phyloP scores from a whole-genome alignment of 2,329 filamentous ascomycete genomes.

The Penicillium sp. region DNA sequence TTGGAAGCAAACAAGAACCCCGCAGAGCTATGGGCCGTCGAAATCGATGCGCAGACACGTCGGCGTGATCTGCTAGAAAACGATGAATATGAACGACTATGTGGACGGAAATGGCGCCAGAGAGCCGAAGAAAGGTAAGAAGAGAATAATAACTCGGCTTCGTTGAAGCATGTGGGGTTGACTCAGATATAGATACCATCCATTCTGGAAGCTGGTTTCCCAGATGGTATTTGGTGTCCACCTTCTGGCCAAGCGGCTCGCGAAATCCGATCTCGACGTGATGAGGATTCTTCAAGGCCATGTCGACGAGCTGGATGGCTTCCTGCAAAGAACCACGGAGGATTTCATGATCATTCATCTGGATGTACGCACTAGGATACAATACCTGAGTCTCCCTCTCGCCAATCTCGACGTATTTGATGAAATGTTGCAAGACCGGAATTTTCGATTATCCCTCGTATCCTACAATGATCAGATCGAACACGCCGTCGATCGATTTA shows the following conservation, averaged over 20 bases:
- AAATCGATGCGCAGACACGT: constrained; percentile 47
- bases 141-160: not conserved
- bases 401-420: constrained; percentile 80
- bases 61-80: constrained; percentile 67
- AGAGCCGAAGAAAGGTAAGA: constrained; percentile 60
- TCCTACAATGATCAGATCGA: constrained; percentile 89
- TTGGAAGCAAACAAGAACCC: constrained; percentile 33
- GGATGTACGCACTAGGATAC: constrained; percentile 77
- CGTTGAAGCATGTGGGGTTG: not conserved
- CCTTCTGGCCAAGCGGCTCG: constrained; percentile 76
- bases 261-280: constrained; percentile 85
- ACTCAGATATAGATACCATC: constrained; percentile 62
- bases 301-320: constrained; percentile 90
- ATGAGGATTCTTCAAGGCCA: constrained; percentile 85
- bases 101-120: constrained; percentile 73
- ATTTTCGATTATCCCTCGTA: constrained; percentile 77
- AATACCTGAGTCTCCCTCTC: constrained; percentile 77
- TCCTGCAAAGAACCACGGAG: constrained; percentile 79
- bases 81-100: constrained; percentile 66
- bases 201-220: constrained; percentile 82
- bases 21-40: constrained; percentile 29
- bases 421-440: constrained; percentile 78
- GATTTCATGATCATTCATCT: constrained; percentile 75
- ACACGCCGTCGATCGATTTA: constrained; percentile 79
- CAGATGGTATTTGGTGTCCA: constrained; percentile 95